Evolutionary conservation across 306 rosid species (phyloP), one percentile per base, ranked within the genome.

Genomic region (Cercis canadensis): DNA sequence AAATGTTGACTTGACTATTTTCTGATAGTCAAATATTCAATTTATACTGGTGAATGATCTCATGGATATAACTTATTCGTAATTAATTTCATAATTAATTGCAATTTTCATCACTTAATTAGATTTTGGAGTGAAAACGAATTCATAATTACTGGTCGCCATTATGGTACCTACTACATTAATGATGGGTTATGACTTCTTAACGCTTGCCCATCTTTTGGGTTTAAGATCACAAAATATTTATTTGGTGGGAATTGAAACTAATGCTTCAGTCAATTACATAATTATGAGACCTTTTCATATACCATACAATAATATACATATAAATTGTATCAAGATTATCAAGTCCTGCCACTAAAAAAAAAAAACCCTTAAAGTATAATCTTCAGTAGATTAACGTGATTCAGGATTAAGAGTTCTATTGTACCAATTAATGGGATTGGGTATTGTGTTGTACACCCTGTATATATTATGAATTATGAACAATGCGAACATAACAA

Each of bases 191-290:
- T 29, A 31, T 32, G 72, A 73, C 76, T 53, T 70, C 45, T 9
- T 44, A 18, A 43, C 53, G 60, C 40, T 61, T 51, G 78, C 53
- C 32, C 9, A 6, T 47, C 29, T 67, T 53, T 49, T n/a, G 47
- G 78, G 81, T 56, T 55, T 45, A 62, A 63, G 39, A 8, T 65
- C 19, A 10, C 47, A 52, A 17, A 18, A 33, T 80, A 29, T 17
- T 40, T 56, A 39, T 13, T 60, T 21, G 52, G 66, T 34, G 55
- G 69, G 34, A 57, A 69, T 54, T 71, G 72, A 71, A 76, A 62
- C 18, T 34, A 51, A 36, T 56, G 36, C 53, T 59, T 4, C 10
- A 29, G 66, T 58, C 70, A 75, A 70, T 59, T 46, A 32, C 54
- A 67, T 47, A 47, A 77, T 70, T 57, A 70, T 57, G 56, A 43